Conservation (phyloP, 805 yeast genomes). For the Sugiyamaella valdiviana region DNA sequence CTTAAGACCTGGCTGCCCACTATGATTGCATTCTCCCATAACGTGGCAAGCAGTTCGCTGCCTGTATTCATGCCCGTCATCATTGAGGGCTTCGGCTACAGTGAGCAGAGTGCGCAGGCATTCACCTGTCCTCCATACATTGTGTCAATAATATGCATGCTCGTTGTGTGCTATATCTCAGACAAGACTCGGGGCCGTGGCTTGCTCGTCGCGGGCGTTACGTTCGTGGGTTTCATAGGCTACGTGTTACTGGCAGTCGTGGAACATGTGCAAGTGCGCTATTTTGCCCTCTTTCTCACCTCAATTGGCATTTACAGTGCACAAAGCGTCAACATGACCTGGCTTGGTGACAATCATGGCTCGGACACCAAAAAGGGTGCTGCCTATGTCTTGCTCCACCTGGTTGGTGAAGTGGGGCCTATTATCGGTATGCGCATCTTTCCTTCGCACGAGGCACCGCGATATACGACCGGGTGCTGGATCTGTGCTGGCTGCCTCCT, state of each 20-base stretch:
- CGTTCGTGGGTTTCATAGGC: constrained; percentile 16
- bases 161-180: constrained; percentile 40
- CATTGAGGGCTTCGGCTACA: constrained; percentile 38
- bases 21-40: constrained; percentile 19
- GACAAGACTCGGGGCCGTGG: constrained; percentile 33
- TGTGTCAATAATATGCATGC: constrained; percentile 35
- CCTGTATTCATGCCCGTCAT: constrained; percentile 45
- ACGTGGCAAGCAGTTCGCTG: constrained; percentile 31
- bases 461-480: constrained; percentile 20
- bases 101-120: constrained; percentile 37
- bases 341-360: constrained; percentile 29
- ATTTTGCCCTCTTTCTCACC: constrained; percentile 25
- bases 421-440: constrained; percentile 27
- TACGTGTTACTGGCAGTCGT: constrained; percentile 23
- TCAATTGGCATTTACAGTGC: constrained; percentile 24
- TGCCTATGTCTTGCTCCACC: constrained; percentile 26
- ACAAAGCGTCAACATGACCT: constrained; percentile 22
- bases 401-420: constrained; percentile 29
- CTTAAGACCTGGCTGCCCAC: constrained; percentile 17
- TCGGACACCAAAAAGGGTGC: constrained; percentile 27
- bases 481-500: constrained; percentile 18
- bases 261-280: constrained; percentile 18
- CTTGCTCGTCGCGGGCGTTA: constrained; percentile 10
- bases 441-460: constrained; percentile 19
- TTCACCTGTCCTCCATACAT: constrained; percentile 42